Evolutionary conservation across 768 basidiomycete genomes (phyloP).

Genomic region (Mycena galericulata): DNA sequence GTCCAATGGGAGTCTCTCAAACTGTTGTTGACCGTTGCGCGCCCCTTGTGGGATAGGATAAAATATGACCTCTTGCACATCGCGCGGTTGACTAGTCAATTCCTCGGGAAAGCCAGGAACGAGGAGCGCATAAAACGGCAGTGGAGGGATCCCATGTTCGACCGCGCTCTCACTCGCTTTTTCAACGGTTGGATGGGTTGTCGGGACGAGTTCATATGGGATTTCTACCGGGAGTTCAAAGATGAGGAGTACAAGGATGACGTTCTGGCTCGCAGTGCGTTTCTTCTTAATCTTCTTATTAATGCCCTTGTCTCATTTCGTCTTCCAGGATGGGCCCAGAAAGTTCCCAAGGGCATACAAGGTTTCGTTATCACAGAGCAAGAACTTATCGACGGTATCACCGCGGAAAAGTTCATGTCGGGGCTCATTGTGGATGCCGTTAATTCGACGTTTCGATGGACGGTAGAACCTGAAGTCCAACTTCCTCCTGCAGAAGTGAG

Average conservation of each 20-base stretch:
- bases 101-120: slow-evolving; percentile 24
- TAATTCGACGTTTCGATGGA: slow-evolving; percentile 23
- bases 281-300: neutral
- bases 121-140: slow-evolving; percentile 29
- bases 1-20: slow-evolving; percentile 34
- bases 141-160: slow-evolving; percentile 33
- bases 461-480: slow-evolving; percentile 15
- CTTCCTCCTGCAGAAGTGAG: slow-evolving; percentile 12
- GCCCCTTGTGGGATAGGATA: slow-evolving; percentile 30
- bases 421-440: slow-evolving; percentile 20
- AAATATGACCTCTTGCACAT: slow-evolving; percentile 33
- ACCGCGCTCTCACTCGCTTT: slow-evolving; percentile 29
- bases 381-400: slow-evolving; percentile 30
- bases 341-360: slow-evolving; percentile 34
- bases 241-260: slow-evolving; percentile 36
- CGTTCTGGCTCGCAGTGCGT: slow-evolving; percentile 33
- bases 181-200: slow-evolving; percentile 38
- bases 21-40: slow-evolving; percentile 23
- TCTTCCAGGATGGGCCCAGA: slow-evolving; percentile 31
- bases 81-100: slow-evolving; percentile 25
- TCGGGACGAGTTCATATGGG: slow-evolving; percentile 27
- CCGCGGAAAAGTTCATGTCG: slow-evolving; percentile 8
- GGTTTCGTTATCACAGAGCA: slow-evolving; percentile 30
- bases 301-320: neutral
- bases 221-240: slow-evolving; percentile 33